Percentiles rank a stretch among this genome's conserved stretches.
phyloP scores from a whole-genome alignment of 768 basidiomycete genomes.

The Lactarius psammicola region DNA sequence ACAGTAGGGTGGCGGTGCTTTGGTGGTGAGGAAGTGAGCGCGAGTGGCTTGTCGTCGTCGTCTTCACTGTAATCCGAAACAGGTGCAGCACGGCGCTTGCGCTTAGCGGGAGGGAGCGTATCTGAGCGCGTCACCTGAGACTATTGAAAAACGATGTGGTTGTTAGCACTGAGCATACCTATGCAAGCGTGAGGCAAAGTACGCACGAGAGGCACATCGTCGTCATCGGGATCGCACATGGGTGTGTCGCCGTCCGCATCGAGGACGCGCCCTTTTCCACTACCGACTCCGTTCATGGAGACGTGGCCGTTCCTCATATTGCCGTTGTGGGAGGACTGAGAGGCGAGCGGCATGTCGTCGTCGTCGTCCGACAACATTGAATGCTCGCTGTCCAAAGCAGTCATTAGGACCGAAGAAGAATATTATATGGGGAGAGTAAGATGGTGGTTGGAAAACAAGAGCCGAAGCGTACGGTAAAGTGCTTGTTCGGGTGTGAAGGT shows the following conservation, averaged over 20 bases:
- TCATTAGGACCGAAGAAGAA: slow-evolving; percentile 5
- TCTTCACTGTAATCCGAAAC: slow-evolving; percentile 43
- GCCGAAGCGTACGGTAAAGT: slow-evolving; percentile 24
- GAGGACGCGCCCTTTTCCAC: slow-evolving; percentile 41
- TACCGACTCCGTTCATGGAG: slow-evolving; percentile 38
- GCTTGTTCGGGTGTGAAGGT: slow-evolving; percentile 31
- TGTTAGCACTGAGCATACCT: background rate
- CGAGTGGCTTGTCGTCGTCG: slow-evolving; percentile 70
- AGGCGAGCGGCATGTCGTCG: slow-evolving; percentile 49
- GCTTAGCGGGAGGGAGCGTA: slow-evolving; percentile 40
- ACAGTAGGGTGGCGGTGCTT: slow-evolving; percentile 47
- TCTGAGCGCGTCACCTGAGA: slow-evolving; percentile 53
- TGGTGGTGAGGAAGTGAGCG: slow-evolving; percentile 68
- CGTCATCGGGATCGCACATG: slow-evolving; percentile 65
- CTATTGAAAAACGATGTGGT: slow-evolving; percentile 35
- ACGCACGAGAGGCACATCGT: slow-evolving; percentile 64
- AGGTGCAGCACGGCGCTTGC: slow-evolving; percentile 20
- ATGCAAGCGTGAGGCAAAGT: slow-evolving; percentile 3
- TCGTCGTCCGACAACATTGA: slow-evolving; percentile 60
- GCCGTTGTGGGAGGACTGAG: slow-evolving; percentile 37
- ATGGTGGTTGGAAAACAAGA: slow-evolving; percentile 25
- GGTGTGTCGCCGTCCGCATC: slow-evolving; percentile 43
- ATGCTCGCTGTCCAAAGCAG: slow-evolving; percentile 37
- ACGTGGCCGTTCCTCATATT: slow-evolving; percentile 40
- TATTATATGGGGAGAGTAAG: slow-evolving; percentile 10